These are phyloP conservation scores for Plasmodium vivax DNA, from an alignment of 169 alveolate genomes.

Conservation along the genomic window DNA sequence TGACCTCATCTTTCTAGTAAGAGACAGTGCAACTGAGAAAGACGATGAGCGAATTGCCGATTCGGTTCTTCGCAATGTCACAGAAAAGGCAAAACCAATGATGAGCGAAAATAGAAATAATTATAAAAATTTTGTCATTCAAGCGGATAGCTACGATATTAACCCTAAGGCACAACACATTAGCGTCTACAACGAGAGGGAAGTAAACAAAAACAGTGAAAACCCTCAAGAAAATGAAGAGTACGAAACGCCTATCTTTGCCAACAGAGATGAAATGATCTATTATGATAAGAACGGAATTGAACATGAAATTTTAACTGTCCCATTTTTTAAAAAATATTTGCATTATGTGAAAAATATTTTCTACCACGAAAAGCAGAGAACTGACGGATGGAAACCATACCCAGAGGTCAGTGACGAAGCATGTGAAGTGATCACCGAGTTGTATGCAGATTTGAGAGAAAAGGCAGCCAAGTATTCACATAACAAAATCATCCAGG, in stretches of 20 bases:
- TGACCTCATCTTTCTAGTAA: conserved; percentile 93
- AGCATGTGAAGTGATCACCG: conserved; percentile 86
- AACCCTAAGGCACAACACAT: conserved; percentile 76
- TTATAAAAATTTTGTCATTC: conserved; percentile 80
- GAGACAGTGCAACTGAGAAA: conserved; percentile 83
- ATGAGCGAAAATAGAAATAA: conserved; percentile 76
- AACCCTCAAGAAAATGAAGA: conserved; percentile 75
- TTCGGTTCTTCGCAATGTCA: conserved; percentile 82
- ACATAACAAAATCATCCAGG: conserved; percentile 79
- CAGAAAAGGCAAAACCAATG: conserved; percentile 83
- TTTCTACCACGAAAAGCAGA: conserved; percentile 81
- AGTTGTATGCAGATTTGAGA: conserved; percentile 84
- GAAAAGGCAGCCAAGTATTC: conserved; percentile 77
- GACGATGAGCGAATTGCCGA: conserved; percentile 85
- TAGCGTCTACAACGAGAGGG: conserved; percentile 64
- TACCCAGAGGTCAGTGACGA: conserved; percentile 86
- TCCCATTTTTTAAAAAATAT: conserved; percentile 82
- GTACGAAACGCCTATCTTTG: conserved; percentile 76
- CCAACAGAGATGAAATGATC: conserved; percentile 81
- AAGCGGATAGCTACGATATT: conserved; percentile 83
- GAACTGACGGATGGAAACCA: conserved; percentile 84
- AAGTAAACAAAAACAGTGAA: conserved; percentile 65
- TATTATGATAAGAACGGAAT: conserved; percentile 81
- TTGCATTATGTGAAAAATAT: conserved; percentile 82
- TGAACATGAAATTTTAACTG: conserved; percentile 82